Base-by-base conservation (phyloP, 257 asterid species). In the Salvia splendens region DNA sequence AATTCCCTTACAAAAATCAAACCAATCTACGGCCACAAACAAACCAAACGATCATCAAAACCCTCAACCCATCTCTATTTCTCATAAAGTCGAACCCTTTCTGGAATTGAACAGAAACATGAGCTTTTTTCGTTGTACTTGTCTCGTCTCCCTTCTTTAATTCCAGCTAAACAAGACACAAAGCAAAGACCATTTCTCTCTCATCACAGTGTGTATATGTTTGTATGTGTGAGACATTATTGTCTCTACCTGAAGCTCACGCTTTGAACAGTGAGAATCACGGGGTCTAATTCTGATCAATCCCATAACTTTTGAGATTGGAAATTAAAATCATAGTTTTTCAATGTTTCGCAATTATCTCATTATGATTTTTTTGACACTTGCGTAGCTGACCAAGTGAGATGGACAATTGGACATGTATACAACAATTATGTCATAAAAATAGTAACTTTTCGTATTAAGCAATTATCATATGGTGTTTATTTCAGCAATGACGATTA, bases 111-210 rank as follows among this genome's bases (percentile, higher is more conserved):
- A 71, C 68, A 67, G 32, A 28, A 54, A 73, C 52, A 43, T 78
- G 66, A 49, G n/a, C 72, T 75, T 72, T 30, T 40, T 41, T 55
- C n/a, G n/a, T 59, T 46, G 58, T 46, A 53, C 65, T 71, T 74
- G 85, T 75, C 77, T 66, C 67, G 59, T 77, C 73, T 72, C 79
- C 63, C 80, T 64, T 78, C 73, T 65, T 64, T 16, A 35, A 54
- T 11, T 50, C 59, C 61, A 47, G 64, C 73, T 36, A 51, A 42
- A 70, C 42, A 33, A 62, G 54, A 59, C 69, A 72, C 61, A 65
- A 51, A 70, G 10, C 68, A 61, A 74, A 35, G 68, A 61, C 17
- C 67, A 49, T 41, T 11, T n/a, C 57, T 45, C 24, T 75, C 11
- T 51, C 52, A 42, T 42, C 53, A 62, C 45, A 36, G 48, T 24